Conservation (phyloP, 2,329 filamentous ascomycete species). For the Paecilomyces sp. region DNA sequence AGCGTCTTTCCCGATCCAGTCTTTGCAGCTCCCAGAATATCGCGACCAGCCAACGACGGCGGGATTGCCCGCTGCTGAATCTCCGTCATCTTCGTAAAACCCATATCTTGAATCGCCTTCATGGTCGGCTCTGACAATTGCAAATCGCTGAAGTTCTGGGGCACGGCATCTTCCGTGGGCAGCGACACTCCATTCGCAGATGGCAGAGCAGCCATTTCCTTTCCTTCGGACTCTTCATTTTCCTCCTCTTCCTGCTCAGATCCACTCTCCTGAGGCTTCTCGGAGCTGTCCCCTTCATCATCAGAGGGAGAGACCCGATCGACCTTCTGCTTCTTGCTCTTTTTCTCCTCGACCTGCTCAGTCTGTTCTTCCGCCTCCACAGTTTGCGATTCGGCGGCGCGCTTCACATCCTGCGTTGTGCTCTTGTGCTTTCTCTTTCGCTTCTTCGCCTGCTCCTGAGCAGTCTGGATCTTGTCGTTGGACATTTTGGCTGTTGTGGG, state of each 20-base stretch:
- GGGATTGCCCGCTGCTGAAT: constrained; percentile 86
- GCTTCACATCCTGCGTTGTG: constrained; percentile 12
- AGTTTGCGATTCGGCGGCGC: constrained; percentile 3
- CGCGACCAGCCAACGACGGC: constrained; percentile 77
- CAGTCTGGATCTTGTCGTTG: constrained; percentile 30
- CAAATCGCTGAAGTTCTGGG: constrained; percentile 70
- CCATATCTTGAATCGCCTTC: constrained; percentile 84
- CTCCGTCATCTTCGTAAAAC: constrained; percentile 90
- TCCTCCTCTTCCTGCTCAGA: constrained; percentile 15
- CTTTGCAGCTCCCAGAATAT: constrained; percentile 92
- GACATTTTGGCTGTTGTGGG: constrained; percentile 9
- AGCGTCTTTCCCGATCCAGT: constrained; percentile 94
- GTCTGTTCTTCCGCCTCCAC: constrained; percentile 8
- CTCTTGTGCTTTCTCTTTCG: constrained; percentile 39
- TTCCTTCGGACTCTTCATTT: constrained; percentile 22
- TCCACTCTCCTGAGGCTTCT: constrained; percentile 20
- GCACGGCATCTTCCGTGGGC: constrained; percentile 52
- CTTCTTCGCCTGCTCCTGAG: constrained; percentile 35
- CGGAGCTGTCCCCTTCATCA: constrained; percentile 33
- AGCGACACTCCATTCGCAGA: constrained; percentile 45
- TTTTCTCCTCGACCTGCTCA: constrained; percentile 22
- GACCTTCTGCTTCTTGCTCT: constrained; percentile 16
- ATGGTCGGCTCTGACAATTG: constrained; percentile 83
- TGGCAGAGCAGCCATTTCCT: constrained; percentile 42
- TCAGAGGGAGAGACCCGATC: constrained; percentile 18